Evolutionary conservation across 768 basidiomycete species (phyloP).

Genomic region (Kondoa malvinella): DNA sequence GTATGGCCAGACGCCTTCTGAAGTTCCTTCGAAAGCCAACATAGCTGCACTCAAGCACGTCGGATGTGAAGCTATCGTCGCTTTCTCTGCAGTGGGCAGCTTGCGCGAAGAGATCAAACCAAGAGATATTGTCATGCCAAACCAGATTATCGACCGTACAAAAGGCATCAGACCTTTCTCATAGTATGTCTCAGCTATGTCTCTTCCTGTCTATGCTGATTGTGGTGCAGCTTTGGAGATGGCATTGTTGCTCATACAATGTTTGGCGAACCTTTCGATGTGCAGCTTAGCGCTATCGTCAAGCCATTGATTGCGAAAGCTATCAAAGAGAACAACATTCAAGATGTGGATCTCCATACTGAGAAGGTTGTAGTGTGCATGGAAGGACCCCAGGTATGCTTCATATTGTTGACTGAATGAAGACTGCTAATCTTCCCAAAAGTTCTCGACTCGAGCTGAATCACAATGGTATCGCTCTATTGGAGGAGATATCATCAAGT

Average conservation of each 20-base stretch:
- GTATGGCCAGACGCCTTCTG: conserved; percentile 47
- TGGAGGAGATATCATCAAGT: conserved; percentile 74
- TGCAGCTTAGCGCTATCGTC: conserved; percentile 48
- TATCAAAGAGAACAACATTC: conserved; percentile 41
- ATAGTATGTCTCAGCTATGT: not conserved
- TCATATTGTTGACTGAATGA: not conserved
- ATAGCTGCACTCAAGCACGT: conserved; percentile 86
- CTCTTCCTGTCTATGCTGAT: conserved; percentile 9
- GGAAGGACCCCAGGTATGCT: conserved; percentile 52
- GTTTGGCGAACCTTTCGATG: conserved; percentile 50
- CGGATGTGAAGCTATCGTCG: conserved; percentile 72
- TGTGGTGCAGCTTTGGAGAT: conserved; percentile 44
- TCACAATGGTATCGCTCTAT: conserved; percentile 79
- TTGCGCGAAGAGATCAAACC: conserved; percentile 82
- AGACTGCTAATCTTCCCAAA: conserved; percentile 24
- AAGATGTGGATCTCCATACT: conserved; percentile 43
- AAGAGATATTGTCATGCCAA: conserved; percentile 70
- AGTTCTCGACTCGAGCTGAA: conserved; percentile 96
- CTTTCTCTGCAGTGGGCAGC: conserved; percentile 90
- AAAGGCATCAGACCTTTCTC: conserved; percentile 36
- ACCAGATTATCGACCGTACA: conserved; percentile 89
- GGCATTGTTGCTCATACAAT: conserved; percentile 75
- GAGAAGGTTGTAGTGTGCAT: conserved; percentile 82
- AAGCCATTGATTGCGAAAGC: conserved; percentile 48
- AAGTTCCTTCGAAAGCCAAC: conserved; percentile 75